Base-by-base conservation (phyloP, 2,329 filamentous ascomycete species). In the Pestalotiopsis sp. region DNA sequence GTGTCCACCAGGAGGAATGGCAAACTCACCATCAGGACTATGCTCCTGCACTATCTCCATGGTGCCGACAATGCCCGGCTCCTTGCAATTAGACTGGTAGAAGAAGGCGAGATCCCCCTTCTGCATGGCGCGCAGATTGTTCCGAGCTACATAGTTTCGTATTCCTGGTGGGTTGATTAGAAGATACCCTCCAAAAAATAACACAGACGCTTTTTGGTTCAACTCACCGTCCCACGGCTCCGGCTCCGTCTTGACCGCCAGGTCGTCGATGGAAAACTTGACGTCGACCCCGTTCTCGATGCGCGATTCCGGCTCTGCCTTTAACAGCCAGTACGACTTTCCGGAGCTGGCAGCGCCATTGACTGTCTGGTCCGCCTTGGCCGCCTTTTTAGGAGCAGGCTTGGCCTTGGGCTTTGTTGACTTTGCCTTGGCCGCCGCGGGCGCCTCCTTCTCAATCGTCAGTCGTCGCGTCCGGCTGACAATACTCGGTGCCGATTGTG, bases 51-150 rank as follows among this genome's bases (percentile, higher is more conserved):
- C 94, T 71, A 99, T 92, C 75, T 96, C 92, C 92, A 97, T 95
- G 20, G 91, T 88, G 1, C 95, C 95, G 1, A 91, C 94, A 62
- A 98, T 94, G 2, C 93, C 95, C 0, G 95, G 94, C 27, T 91
- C 88, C 78, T 97, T 97, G 81, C 93, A 96, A 75, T 96, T 97
- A 61, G 93, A 97, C 81, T 98, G 95, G 78, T 98, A 98, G 83
- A 99, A 98, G 82, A 99, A 98, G 31, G 94, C 95, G 39, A 95
- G 85, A 77, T 99, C 96, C 64, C 95, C 95, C 67, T 91, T 90
- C 74, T 93, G 94, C 96, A 99, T 99, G 9, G 90, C 88, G 38
- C 93, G 89, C 82, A 99, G 91, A 78, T 98, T 94, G 76, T 98
- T 98, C 31, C 93, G 90, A 6, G 95, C 95, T 17, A 75, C 76